Evolutionary conservation across 371 early-diverging fungal species (phyloP), one percentile per base, ranked within the genome.

Genomic region (Batkoa obscura): DNA sequence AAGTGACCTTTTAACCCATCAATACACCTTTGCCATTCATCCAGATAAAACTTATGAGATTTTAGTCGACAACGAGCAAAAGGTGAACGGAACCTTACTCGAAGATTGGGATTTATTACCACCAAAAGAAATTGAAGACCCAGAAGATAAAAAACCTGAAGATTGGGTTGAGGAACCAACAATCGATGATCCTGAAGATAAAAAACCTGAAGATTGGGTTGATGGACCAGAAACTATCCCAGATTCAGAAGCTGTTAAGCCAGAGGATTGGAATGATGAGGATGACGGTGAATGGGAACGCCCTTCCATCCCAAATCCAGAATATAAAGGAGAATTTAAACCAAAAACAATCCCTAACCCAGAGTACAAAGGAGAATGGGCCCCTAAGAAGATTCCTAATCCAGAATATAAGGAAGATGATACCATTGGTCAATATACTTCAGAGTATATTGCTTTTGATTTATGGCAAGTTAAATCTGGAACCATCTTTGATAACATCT

Each of bases 401-500:
- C 94, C 94, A 5, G 80, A 79, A 38, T 97, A 80, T 72, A 85
- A 80, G 73, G 86, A 86, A 59, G 93, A 93, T 61, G 63, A 71
- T 41, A 83, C 83, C 30, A 72, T 86, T 65, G 80, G 84, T 63
- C 80, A 84, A 48, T 81, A 78, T 63, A 78, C 80, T 57, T 86
- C 91, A 50, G 76, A 72, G 50, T 86, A 84, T 59, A 66, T 92
- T 58, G 98, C 94, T 53, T 77, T 95, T 59, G 98, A 97, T 70
- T 68, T 95, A 60, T 97, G 95, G 98, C 91, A 90, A 66, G 91
- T 97, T 76, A 88, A 90, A 76, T 72, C 83, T 60, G 83, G 83
- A 49, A 84, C 90, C 56, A 73, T 83, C 61, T 95, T 97, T 69
- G 90, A 95, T 70, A 90, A 94, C 72, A 78, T 97, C 65, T 75